These are phyloP conservation scores for Trichoderma pleuroti DNA, from an alignment of 2,329 filamentous ascomycete genomes.

Conservation along the genomic window DNA sequence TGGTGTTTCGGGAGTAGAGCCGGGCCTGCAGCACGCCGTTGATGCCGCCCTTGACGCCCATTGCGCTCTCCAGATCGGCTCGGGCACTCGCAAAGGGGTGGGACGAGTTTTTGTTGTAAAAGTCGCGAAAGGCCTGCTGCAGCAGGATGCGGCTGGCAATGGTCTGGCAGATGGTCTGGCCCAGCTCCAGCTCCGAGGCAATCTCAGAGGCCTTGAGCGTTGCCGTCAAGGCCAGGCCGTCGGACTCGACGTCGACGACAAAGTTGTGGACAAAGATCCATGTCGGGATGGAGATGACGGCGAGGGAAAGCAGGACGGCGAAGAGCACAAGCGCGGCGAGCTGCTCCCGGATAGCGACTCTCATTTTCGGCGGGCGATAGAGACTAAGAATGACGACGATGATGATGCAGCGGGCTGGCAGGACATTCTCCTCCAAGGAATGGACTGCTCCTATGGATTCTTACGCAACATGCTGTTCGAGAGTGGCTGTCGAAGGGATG, in stretches of 20 bases:
- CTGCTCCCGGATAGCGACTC: conserved; percentile 85
- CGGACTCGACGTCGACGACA: conserved; percentile 50
- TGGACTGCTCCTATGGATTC: not conserved
- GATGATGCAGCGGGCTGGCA: not conserved
- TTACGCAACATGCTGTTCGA: conserved; percentile 1
- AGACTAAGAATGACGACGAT: not conserved
- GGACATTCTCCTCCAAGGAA: conserved; percentile 9
- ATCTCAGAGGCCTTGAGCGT: conserved; percentile 84
- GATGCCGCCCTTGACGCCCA: conserved; percentile 54
- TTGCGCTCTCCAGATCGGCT: conserved; percentile 67
- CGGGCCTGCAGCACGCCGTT: conserved; percentile 64
- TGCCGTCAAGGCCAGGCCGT: conserved; percentile 71
- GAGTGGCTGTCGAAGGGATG: not conserved
- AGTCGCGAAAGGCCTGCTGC: conserved; percentile 50
- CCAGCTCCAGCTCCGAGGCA: conserved; percentile 71
- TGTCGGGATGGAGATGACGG: conserved; percentile 76
- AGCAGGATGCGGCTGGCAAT: conserved; percentile 65
- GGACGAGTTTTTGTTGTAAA: conserved; percentile 52
- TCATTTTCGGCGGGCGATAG: conserved; percentile 51
- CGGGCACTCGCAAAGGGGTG: conserved; percentile 59
- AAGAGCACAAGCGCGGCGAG: conserved; percentile 75
- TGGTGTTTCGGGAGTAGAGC: conserved; percentile 67
- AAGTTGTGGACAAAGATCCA: conserved; percentile 57
- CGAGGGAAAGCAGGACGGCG: conserved; percentile 69
- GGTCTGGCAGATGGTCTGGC: conserved; percentile 70